Conservation (phyloP, 108 stramenopile genomes). For the Nannochloropsis oceanica region DNA sequence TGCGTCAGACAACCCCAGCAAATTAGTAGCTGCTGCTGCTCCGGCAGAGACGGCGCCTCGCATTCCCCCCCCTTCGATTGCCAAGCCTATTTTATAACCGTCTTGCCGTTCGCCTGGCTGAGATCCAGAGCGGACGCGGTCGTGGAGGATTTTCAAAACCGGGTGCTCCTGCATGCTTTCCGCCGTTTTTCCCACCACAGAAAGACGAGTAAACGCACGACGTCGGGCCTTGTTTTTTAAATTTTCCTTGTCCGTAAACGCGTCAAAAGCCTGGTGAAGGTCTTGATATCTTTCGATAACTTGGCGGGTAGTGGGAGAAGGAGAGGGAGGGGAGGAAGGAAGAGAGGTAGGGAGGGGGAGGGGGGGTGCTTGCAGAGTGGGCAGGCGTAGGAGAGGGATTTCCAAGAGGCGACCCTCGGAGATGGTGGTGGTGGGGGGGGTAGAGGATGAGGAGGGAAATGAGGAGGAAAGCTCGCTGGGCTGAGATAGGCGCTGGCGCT, state of each 20-base stretch:
- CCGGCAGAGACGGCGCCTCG: conserved; percentile 80
- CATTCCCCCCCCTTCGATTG: conserved; percentile 91
- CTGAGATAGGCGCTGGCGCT: not conserved
- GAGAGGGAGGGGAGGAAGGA: not conserved
- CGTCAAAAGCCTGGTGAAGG: not conserved
- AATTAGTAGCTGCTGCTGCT: conserved; percentile 68
- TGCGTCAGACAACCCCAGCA: conserved; percentile 63
- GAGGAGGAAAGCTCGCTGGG: no score
- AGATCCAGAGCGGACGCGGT: not conserved
- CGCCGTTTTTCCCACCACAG: not conserved
- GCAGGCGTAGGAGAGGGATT: not conserved
- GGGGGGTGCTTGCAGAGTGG: not conserved
- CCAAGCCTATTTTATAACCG: conserved; percentile 52
- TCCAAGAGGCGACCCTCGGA: not conserved
- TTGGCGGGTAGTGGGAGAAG: not conserved
- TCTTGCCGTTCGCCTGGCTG: not conserved
- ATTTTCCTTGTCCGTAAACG: not conserved
- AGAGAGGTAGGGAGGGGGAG: not conserved
- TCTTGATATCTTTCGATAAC: not conserved
- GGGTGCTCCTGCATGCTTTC: not conserved
- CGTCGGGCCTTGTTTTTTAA: not conserved
- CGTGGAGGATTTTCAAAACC: not conserved
- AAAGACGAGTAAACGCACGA: not conserved
- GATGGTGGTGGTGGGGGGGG: not conserved
- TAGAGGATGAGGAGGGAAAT: no score